Evolutionary conservation across 441 rosid genomes (phyloP).

Genomic region (Rhodomyrtus psidioides): DNA sequence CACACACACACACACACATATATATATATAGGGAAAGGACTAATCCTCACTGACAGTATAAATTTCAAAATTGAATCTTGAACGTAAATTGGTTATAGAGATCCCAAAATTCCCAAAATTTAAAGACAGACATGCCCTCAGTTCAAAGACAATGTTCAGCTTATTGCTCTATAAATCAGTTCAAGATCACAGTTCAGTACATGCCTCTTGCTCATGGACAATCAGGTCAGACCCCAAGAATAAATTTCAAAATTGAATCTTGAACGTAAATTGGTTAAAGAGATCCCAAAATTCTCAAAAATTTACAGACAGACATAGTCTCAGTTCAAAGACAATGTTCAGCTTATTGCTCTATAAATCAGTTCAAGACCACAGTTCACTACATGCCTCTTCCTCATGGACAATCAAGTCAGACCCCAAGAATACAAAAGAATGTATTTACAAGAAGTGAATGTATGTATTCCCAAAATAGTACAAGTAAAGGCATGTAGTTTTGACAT

Average conservation of each 20-base stretch:
- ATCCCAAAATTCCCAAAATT: not conserved
- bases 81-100: not conserved
- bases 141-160: not conserved
- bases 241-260: not conserved
- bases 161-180: not conserved
- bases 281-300: not conserved
- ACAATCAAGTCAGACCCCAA: not conserved
- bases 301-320: not conserved
- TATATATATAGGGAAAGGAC: too few species aligned
- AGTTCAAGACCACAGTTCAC: not conserved
- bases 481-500: not conserved
- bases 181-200: not conserved
- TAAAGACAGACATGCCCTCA: not conserved
- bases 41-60: not conserved
- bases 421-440: not conserved
- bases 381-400: not conserved
- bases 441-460: not conserved
- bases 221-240: too few species aligned
- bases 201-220: too few species aligned
- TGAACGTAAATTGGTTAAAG: not conserved
- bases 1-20: too few species aligned
- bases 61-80: not conserved
- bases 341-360: not conserved
- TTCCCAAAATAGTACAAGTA: not conserved
- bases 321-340: not conserved